phyloP scores from a whole-genome alignment of 257 asterid genomes.

The Haberlea rhodopensis region DNA sequence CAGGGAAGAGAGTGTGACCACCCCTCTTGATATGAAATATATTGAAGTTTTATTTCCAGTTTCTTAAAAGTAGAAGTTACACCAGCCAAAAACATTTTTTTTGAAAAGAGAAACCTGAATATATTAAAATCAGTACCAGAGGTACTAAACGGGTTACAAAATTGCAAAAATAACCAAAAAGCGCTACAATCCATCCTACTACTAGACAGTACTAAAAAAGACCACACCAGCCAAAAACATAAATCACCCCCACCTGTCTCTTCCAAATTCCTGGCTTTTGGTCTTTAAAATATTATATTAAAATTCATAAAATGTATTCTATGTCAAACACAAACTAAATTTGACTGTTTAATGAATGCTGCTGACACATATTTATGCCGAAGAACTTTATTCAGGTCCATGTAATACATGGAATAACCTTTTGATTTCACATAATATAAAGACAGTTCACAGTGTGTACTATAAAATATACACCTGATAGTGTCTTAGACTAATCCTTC shows the following conservation, averaged over 20 bases:
- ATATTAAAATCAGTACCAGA: too few relatives aligned
- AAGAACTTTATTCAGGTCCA: neutral
- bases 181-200: too few relatives aligned
- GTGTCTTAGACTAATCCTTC: neutral
- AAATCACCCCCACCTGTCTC: neutral
- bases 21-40: too few relatives aligned
- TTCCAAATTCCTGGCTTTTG: constrained; percentile 2
- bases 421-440: constrained; percentile 5
- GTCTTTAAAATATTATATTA: neutral
- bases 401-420: constrained; percentile 7
- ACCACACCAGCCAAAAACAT: neutral
- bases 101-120: too few relatives aligned
- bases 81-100: neutral
- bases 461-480: neutral
- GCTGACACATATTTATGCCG: constrained; percentile 8
- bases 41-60: too few relatives aligned
- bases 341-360: neutral
- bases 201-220: too few relatives aligned
- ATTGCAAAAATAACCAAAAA: too few relatives aligned
- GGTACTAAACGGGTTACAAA: too few relatives aligned
- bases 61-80: too few relatives aligned
- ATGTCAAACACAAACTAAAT: neutral
- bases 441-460: neutral
- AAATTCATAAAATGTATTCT: neutral
- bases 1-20: too few relatives aligned